Conservation (phyloP, 371 early-diverging fungal species). For the Lichtheimia corymbifera region DNA sequence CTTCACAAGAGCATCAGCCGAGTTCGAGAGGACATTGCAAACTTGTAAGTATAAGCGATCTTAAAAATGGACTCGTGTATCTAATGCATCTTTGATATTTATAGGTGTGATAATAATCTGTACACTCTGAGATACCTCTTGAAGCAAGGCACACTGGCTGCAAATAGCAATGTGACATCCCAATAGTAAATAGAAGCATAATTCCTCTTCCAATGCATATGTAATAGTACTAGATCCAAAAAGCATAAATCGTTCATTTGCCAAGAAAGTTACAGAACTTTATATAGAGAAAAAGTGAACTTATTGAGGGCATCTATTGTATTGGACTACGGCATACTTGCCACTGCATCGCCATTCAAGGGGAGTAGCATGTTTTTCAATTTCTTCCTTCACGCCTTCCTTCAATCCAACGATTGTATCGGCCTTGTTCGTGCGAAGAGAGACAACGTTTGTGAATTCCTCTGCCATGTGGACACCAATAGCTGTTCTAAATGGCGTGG, state of each 20-base stretch:
- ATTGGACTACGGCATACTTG: constrained; percentile 78
- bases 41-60: constrained; percentile 59
- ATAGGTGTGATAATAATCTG: constrained; percentile 81
- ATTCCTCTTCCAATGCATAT: no score
- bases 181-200: no score
- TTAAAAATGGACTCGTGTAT: neutral
- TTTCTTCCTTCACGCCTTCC: constrained; percentile 57
- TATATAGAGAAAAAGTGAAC: no score
- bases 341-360: constrained; percentile 71
- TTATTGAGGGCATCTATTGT: constrained; percentile 11
- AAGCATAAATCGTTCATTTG: no score
- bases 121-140: constrained; percentile 76
- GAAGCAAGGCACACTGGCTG: constrained; percentile 29
- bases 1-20: constrained; percentile 77
- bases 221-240: no score
- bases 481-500: constrained; percentile 80
- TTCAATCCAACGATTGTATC: constrained; percentile 85
- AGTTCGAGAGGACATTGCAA: constrained; percentile 72
- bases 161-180: neutral
- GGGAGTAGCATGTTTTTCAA: constrained; percentile 45
- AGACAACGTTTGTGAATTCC: constrained; percentile 63
- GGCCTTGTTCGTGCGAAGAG: constrained; percentile 87
- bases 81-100: constrained; percentile 1
- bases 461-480: constrained; percentile 70
- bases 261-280: no score